These are phyloP conservation scores for Hypericum androsaemum DNA, from an alignment of 345 rosid species.

Conservation along the genomic window DNA sequence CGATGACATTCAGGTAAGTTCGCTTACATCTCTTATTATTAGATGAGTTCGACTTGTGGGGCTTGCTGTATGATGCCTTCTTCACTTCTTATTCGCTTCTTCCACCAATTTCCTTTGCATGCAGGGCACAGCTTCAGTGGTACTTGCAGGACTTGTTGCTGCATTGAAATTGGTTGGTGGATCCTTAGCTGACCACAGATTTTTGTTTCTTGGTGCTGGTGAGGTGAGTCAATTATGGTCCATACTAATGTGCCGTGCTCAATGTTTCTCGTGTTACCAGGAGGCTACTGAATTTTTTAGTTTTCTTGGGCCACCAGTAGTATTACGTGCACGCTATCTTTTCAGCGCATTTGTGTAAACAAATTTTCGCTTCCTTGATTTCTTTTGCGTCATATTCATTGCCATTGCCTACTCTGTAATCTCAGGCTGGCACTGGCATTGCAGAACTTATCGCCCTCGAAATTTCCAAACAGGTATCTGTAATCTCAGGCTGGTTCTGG, in stretches of 20 bases:
- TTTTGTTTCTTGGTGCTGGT: slow-evolving; percentile 96
- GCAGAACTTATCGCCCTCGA: slow-evolving; percentile 91
- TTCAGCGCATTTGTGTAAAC: too few relatives aligned
- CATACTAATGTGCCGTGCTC: too few relatives aligned
- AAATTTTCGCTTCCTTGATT: background rate
- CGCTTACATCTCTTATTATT: slow-evolving; percentile 4
- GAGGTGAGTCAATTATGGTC: slow-evolving; percentile 50
- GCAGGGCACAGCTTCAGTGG: slow-evolving; percentile 67
- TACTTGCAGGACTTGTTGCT: slow-evolving; percentile 86
- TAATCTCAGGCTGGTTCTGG: slow-evolving; percentile 5
- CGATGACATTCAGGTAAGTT: slow-evolving; percentile 86
- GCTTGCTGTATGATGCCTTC: too few relatives aligned
- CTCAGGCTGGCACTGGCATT: slow-evolving; percentile 97
- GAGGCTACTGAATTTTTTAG: too few relatives aligned
- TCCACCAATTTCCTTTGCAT: too few relatives aligned
- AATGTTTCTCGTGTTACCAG: too few relatives aligned
- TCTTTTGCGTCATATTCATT: slow-evolving; percentile 1
- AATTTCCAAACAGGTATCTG: slow-evolving; percentile 69
- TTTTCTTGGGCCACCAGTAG: too few relatives aligned
- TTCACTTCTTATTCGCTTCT: too few relatives aligned
- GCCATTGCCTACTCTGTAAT: slow-evolving; percentile 6
- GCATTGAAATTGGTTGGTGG: slow-evolving; percentile 73
- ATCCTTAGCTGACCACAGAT: slow-evolving; percentile 62
- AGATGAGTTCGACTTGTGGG: too few relatives aligned
- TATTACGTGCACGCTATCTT: too few relatives aligned